Base-by-base conservation (phyloP, 2,329 filamentous ascomycete genomes). In the Colletotrichum shisoi region DNA sequence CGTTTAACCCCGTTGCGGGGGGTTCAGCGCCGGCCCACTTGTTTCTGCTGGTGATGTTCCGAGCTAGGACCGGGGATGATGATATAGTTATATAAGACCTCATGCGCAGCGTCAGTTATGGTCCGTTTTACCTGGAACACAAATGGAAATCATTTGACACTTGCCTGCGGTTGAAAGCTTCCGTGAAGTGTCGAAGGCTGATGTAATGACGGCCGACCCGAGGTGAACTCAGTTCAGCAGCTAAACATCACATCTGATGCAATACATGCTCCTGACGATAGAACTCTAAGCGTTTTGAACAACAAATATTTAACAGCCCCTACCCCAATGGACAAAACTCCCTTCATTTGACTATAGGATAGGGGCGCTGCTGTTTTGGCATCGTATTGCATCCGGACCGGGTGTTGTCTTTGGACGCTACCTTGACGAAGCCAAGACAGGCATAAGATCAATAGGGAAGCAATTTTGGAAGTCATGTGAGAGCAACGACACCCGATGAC, bases 401-500 rank as follows among this genome's bases (percentile, higher is more conserved):
- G 15, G 31, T 9, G 11, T 53, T 15, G 31, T 39, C n/a, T 13
- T 21, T 24, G 15, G 12, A n/a, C 6, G 4, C 13, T 21, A 19
- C n/a, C 51, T 17, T 9, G 51, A 6, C 17, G 48, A 53, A 4
- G n/a, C n/a, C 11, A n/a, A 39, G 49, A 39, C 31, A n/a, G 6
- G 49, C 12, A 9, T 5, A 37, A 53, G 31, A 34, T 34, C 31
- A 34, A 34, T 3, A 39, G 12, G 15, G 15, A 13, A n/a, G 19
- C 49, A 6, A 19, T 15, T 37, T 12, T 17, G 19, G 34, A 24
- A n/a, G 21, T 2, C 19, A 74, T 49, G 63, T 71, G 4, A 72
- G 76, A n/a, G 72, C 69, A 12, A 74, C 70, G 70, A 66, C 70
- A 5, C 71, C 72, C 6, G 61, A 63, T 48, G 70, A 76, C 4